These are phyloP conservation scores for Tubosaeta sp. DNA, from an alignment of 768 basidiomycete species.

Conservation along the genomic window DNA sequence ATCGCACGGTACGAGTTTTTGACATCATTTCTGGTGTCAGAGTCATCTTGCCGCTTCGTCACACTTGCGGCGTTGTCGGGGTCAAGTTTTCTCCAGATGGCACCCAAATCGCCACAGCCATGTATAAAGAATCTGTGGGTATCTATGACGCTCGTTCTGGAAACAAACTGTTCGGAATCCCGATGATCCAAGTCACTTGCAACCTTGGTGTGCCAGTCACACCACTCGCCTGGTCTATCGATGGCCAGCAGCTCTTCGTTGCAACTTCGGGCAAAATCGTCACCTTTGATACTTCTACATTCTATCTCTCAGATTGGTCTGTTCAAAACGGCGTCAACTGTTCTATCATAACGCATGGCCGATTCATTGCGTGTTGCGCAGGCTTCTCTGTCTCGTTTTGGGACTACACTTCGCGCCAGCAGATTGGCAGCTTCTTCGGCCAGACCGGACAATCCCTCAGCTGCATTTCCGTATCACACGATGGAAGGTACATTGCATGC, in stretches of 20 bases:
- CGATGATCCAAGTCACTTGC: neutral
- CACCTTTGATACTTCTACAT: neutral
- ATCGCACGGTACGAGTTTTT: neutral
- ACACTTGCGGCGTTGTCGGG: neutral
- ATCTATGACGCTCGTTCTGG: neutral
- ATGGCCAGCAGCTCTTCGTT: neutral
- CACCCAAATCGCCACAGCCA: neutral
- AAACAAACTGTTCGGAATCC: neutral
- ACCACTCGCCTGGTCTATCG: neutral
- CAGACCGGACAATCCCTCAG: neutral
- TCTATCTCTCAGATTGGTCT: neutral
- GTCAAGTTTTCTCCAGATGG: slow-evolving; percentile 3
- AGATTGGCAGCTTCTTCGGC: neutral
- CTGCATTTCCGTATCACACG: slow-evolving; percentile 4
- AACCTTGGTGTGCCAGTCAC: neutral
- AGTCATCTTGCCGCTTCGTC: neutral
- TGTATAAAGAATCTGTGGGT: neutral
- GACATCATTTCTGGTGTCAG: neutral
- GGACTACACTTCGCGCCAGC: slow-evolving; percentile 1
- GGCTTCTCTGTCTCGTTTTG: slow-evolving; percentile 6
- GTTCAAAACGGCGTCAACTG: neutral
- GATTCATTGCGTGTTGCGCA: neutral
- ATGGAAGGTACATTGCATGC: slow-evolving; percentile 8
- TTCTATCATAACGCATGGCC: neutral
- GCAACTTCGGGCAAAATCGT: neutral